Evolutionary conservation across 495 filamentous ascomycete genomes (phyloP).

Genomic region (Hypoxylon trugodes): DNA sequence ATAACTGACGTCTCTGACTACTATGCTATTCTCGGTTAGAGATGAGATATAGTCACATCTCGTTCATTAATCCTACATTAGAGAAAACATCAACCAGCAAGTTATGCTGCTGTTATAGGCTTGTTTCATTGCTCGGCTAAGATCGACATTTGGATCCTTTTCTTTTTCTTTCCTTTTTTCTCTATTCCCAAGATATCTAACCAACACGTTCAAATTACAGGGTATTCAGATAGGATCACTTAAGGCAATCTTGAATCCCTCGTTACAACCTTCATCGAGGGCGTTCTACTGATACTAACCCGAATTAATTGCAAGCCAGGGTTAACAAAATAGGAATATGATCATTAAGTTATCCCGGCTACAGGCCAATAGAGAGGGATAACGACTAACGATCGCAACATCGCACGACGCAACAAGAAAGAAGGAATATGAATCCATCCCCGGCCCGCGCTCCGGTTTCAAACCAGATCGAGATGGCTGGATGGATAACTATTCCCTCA

Average conservation of each 20-base stretch:
- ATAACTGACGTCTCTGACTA: slow-evolving; percentile 14
- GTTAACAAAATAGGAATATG: not conserved
- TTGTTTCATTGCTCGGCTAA: slow-evolving; percentile 8
- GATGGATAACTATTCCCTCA: slow-evolving; percentile 16
- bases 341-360: slow-evolving; percentile 3
- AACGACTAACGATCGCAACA: not conserved
- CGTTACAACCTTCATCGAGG: slow-evolving; percentile 14
- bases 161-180: too few species aligned
- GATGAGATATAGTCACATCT: slow-evolving; percentile 15
- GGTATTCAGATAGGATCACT: slow-evolving; percentile 17
- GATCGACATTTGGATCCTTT: slow-evolving; percentile 15
- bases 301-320: not conserved
- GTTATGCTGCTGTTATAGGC: not conserved
- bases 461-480: slow-evolving; percentile 9
- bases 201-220: slow-evolving; percentile 1
- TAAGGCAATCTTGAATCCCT: slow-evolving; percentile 15
- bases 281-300: slow-evolving; percentile 1
- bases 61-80: slow-evolving; percentile 20
- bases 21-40: slow-evolving; percentile 35
- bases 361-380: not conserved
- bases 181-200: too few species aligned
- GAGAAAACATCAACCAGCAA: not conserved
- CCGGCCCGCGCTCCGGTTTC: not conserved
- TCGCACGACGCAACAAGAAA: not conserved
- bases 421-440: slow-evolving; percentile 17